Evolutionary conservation across 2,329 filamentous ascomycete species (phyloP), one percentile per base, ranked within the genome.

Genomic region (Zarea fungicola): DNA sequence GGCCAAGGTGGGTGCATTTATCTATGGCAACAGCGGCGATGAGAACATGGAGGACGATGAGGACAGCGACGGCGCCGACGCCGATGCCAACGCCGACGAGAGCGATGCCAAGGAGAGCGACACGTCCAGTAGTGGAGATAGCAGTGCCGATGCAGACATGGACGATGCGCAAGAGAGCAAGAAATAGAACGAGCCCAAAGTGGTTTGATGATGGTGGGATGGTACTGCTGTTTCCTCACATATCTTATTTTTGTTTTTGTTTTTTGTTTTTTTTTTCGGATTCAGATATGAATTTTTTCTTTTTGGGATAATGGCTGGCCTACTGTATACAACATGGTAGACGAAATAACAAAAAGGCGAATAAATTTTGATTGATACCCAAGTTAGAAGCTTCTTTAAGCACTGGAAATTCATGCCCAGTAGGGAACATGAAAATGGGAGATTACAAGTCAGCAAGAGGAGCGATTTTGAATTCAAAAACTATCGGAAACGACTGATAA

Each of bases 21-120:
- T 56, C 13, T 56, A 57, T 23, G 50, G 49, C 13, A 63, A 67
- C 31, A 54, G 60, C 36, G 49, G 54, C n/a, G 56, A 56, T 3
- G 60, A 58, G 18, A 59, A 54, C 21, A 57, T 57, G 43, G 56
- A 57, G 6, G 54, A 50, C 7, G 58, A 57, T 10, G 50, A 48
- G 13, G 62, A 58, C 22, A 36, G 52, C 6, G 54, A 58, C 19
- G 59, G 54, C 21, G 57, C 57, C 44, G 56, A 57, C 6, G 54
- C 50, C 7, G 58, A 57, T 10, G 50, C 49, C 14, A 62, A 58
- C 22, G 37, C 52, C 6, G 54, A 54, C 21, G 26, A 25, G 11
- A 22, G 25, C 19, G 35, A 23, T 2, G 35, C 14, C 2, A 16
- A 14, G 7, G 43, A 9, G 19, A n/a, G 28, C 22, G 31, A 11